phyloP scores from a whole-genome alignment of 345 rosid genomes.

The Clausena lansium region DNA sequence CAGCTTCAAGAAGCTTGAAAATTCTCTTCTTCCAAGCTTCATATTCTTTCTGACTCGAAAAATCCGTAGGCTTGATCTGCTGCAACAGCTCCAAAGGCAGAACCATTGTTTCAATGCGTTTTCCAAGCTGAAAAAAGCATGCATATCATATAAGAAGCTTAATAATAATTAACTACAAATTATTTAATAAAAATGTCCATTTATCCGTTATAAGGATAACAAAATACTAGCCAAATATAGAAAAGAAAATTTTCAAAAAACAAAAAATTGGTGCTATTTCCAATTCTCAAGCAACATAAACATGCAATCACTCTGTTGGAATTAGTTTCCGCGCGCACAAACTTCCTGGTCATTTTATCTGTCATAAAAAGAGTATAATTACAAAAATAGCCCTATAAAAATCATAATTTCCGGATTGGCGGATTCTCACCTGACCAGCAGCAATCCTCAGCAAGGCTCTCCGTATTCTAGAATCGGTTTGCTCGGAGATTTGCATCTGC shows the following conservation, averaged over 20 bases:
- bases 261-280: too few relatives aligned
- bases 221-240: not conserved
- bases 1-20: conserved; percentile 84
- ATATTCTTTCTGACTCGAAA: conserved; percentile 65
- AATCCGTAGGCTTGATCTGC: conserved; percentile 76
- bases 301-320: not conserved
- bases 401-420: too few relatives aligned
- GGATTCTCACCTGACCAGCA: conserved; percentile 68
- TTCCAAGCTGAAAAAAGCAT: conserved; percentile 69
- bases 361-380: not conserved
- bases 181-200: not conserved
- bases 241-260: too few relatives aligned
- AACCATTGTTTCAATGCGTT: conserved; percentile 71
- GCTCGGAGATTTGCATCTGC: conserved; percentile 79
- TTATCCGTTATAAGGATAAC: too few relatives aligned
- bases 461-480: conserved; percentile 80
- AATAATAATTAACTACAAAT: not conserved
- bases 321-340: not conserved
- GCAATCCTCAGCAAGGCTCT: conserved; percentile 81
- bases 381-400: not conserved
- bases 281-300: not conserved
- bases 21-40: conserved; percentile 83
- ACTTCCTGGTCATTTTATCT: not conserved
- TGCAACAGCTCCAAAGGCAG: conserved; percentile 88
- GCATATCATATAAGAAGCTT: conserved; percentile 9